phyloP scores from a whole-genome alignment of 108 stramenopile genomes.

The Conticribra weissflogii region DNA sequence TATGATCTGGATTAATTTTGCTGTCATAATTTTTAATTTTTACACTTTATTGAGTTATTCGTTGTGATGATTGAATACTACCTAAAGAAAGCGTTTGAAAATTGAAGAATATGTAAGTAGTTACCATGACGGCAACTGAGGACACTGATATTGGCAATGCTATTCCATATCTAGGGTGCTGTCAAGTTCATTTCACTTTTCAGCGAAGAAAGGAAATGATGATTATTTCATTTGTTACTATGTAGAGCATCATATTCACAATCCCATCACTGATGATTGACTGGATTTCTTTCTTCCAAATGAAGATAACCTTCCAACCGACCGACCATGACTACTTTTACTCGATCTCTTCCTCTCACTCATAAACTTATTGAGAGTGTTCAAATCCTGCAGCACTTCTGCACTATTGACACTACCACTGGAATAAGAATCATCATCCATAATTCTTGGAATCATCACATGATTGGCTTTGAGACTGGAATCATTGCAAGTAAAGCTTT shows the following conservation, averaged over 20 bases:
- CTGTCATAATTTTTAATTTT: neutral
- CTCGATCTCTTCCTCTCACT: conserved; percentile 23
- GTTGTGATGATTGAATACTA: too few species aligned
- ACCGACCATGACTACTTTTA: neutral
- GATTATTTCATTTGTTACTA: too few species aligned
- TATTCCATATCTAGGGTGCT: too few species aligned
- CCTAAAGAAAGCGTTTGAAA: too few species aligned
- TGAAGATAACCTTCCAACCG: neutral
- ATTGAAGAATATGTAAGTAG: too few species aligned
- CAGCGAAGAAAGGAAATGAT: too few species aligned
- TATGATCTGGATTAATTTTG: neutral
- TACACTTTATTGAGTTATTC: neutral
- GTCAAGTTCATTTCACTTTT: too few species aligned
- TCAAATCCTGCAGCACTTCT: conserved; percentile 33
- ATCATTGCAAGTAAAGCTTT: too few species aligned
- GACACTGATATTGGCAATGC: too few species aligned
- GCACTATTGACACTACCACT: conserved; percentile 21
- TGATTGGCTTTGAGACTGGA: too few species aligned
- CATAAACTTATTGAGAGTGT: conserved; percentile 30
- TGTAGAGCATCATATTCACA: neutral
- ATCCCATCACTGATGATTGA: neutral
- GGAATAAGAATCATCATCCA: conserved; percentile 11
- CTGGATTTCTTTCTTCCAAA: conserved; percentile 8
- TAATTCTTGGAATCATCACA: neutral
- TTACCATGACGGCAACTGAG: too few species aligned